These are phyloP conservation scores for Podospora pseudocomata DNA, from an alignment of 495 filamentous ascomycete genomes.

Conservation along the genomic window DNA sequence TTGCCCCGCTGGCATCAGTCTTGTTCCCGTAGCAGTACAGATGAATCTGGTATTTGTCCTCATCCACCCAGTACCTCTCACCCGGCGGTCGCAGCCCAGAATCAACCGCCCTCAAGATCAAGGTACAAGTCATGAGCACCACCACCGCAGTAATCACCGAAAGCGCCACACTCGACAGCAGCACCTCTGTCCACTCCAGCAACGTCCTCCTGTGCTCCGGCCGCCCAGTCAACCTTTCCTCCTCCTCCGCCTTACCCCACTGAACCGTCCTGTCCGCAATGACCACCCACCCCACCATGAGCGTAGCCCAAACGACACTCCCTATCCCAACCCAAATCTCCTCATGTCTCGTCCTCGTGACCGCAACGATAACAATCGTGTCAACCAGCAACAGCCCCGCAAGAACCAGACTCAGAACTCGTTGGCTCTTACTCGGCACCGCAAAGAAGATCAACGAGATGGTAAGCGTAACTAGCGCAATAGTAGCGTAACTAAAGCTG, in stretches of 20 bases:
- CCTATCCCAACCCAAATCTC: constrained; percentile 88
- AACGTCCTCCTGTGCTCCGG: constrained; percentile 78
- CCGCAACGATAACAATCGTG: constrained; percentile 70
- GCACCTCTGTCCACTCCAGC: constrained; percentile 77
- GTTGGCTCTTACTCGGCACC: constrained; percentile 71
- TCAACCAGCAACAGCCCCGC: constrained; percentile 72
- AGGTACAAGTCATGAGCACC: constrained; percentile 70
- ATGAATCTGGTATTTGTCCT: constrained; percentile 78
- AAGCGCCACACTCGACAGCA: constrained; percentile 65
- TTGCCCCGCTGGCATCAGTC: constrained; percentile 46
- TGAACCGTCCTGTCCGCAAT: constrained; percentile 61
- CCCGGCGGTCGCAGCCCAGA: constrained; percentile 67
- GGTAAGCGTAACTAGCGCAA: constrained; percentile 68
- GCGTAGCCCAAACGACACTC: constrained; percentile 68
- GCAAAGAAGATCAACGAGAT: constrained; percentile 82
- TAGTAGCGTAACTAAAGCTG: constrained; percentile 71
- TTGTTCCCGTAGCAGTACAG: constrained; percentile 75
- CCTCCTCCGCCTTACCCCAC: constrained; percentile 89
- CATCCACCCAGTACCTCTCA: constrained; percentile 71
- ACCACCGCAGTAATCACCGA: constrained; percentile 60
- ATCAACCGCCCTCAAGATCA: constrained; percentile 75
- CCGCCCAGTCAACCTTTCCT: constrained; percentile 88
- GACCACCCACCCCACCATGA: constrained; percentile 44
- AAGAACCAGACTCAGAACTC: constrained; percentile 63
- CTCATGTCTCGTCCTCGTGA: constrained; percentile 68